These are phyloP conservation scores for Turritis glabra DNA, from an alignment of 345 rosid genomes.

Conservation along the genomic window DNA sequence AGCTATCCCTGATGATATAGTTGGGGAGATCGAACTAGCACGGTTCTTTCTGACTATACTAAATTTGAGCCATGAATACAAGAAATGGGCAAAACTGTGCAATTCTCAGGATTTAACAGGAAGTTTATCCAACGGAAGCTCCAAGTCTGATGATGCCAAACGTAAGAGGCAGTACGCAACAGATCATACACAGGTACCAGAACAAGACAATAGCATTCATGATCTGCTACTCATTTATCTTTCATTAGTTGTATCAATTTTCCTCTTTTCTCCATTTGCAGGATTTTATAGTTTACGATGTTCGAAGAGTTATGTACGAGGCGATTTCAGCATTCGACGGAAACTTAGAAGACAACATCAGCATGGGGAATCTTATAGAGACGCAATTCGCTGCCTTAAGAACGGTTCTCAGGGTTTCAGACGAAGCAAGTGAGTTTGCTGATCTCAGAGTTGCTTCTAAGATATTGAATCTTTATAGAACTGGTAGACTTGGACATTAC, in stretches of 20 bases:
- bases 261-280: conserved; percentile 22
- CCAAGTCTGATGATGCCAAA: conserved; percentile 23
- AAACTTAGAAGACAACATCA: conserved; percentile 37
- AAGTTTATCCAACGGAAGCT: conserved; percentile 21
- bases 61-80: conserved; percentile 56
- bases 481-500: conserved; percentile 84
- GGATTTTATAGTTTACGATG: conserved; percentile 67
- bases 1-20: conserved; percentile 53
- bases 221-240: neutral
- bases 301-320: conserved; percentile 53
- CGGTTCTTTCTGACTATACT: conserved; percentile 61
- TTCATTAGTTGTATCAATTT: neutral
- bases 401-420: conserved; percentile 44
- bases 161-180: conserved; percentile 52
- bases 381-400: conserved; percentile 46
- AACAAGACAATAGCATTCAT: neutral
- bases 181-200: conserved; percentile 78
- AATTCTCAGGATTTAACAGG: conserved; percentile 32
- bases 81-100: conserved; percentile 62
- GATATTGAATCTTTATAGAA: conserved; percentile 69
- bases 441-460: conserved; percentile 50
- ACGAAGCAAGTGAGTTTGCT: conserved; percentile 43
- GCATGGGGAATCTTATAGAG: conserved; percentile 49
- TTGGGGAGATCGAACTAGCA: conserved; percentile 59
- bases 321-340: conserved; percentile 46